These are phyloP conservation scores for Nicotiana knightiana DNA, from an alignment of 257 asterid species.

Conservation along the genomic window DNA sequence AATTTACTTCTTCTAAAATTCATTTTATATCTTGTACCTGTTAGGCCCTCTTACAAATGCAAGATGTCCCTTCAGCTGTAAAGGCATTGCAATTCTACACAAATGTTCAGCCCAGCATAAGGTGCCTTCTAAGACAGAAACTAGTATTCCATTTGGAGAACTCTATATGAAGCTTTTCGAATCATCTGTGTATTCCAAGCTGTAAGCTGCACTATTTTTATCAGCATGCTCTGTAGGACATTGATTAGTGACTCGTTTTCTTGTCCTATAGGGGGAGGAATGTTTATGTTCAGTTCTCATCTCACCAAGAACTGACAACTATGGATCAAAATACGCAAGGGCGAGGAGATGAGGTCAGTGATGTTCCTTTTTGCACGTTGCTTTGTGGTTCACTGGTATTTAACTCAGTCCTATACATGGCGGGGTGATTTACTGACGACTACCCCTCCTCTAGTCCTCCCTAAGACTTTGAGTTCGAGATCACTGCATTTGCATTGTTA, in stretches of 20 bases:
- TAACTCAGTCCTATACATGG: neutral
- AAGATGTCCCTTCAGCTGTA: conserved; percentile 83
- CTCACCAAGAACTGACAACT: conserved; percentile 94
- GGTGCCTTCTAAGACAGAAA: conserved; percentile 32
- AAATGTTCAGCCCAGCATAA: conserved; percentile 84
- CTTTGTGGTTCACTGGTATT: neutral
- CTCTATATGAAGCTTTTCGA: neutral
- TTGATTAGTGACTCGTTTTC: conserved; percentile 6
- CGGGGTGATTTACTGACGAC: neutral
- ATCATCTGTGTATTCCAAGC: neutral
- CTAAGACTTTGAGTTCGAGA: neutral
- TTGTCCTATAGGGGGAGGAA: conserved; percentile 73
- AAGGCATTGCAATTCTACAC: conserved; percentile 80
- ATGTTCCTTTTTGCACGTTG: neutral
- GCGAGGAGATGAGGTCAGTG: conserved; percentile 90
- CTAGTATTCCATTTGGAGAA: neutral
- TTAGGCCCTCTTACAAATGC: conserved; percentile 99
- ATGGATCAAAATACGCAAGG: conserved; percentile 89
- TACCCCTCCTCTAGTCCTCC: neutral
- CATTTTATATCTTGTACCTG: neutral
- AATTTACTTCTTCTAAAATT: neutral
- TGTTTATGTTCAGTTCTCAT: conserved; percentile 90
- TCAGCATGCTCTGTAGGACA: neutral
- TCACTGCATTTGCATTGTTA: neutral
- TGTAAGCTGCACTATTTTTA: neutral